These are phyloP conservation scores for Dictyostelium citrinum DNA, from an alignment of 78 protist genomes.

Conservation along the genomic window DNA sequence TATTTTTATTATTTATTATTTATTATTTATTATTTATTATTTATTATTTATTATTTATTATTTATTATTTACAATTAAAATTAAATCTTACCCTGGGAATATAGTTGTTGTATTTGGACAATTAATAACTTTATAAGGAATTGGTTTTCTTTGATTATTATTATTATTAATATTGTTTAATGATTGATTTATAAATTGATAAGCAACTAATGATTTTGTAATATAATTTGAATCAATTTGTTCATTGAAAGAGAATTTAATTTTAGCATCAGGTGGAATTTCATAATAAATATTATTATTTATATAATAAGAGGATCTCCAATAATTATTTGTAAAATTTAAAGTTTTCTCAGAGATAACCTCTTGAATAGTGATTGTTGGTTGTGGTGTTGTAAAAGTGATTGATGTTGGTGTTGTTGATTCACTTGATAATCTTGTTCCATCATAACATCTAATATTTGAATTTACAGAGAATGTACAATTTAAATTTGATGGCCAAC, in stretches of 20 bases:
- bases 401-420: not conserved
- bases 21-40: too few relatives aligned
- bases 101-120: not conserved
- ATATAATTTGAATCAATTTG: not conserved
- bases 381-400: conserved; percentile 1
- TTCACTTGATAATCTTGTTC: not conserved
- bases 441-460: not conserved
- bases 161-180: not conserved
- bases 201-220: not conserved
- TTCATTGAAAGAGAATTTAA: not conserved
- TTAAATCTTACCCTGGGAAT: not conserved
- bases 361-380: not conserved
- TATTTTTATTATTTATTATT: too few relatives aligned
- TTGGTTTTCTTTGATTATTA: not conserved
- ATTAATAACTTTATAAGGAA: not conserved
- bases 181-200: not conserved
- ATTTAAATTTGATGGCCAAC: conserved; percentile 65
- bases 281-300: not conserved
- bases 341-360: not conserved
- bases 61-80: too few relatives aligned
- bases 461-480: conserved; percentile 48
- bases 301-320: not conserved
- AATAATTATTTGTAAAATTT: conserved; percentile 2
- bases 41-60: too few relatives aligned
- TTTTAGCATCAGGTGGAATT: conserved; percentile 49